These are phyloP conservation scores for Hypomyces rosellus DNA, from an alignment of 2,329 filamentous ascomycete species.

Conservation along the genomic window DNA sequence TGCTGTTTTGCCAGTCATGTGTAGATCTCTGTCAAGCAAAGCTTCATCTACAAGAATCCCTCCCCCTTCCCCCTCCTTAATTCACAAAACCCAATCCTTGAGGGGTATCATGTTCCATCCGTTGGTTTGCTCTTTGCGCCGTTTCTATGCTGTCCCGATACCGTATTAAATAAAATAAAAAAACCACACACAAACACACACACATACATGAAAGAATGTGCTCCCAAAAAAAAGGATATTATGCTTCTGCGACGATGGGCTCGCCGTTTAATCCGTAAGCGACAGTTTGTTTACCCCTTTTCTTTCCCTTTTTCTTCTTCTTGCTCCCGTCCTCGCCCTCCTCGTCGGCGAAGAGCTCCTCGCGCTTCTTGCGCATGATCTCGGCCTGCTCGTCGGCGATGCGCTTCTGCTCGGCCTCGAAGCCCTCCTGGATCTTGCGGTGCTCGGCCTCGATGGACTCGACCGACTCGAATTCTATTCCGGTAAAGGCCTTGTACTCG, in stretches of 20 bases:
- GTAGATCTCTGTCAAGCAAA: background rate
- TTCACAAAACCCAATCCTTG: background rate
- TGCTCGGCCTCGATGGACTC: slow-evolving; percentile 52
- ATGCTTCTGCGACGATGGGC: slow-evolving; percentile 23
- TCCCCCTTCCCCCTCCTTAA: background rate
- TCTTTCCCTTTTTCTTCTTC: slow-evolving; percentile 30
- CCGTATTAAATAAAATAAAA: background rate
- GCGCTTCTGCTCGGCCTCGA: slow-evolving; percentile 38
- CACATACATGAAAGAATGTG: too few relatives aligned
- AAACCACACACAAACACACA: background rate
- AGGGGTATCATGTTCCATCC: slow-evolving; percentile 7
- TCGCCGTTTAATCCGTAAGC: slow-evolving; percentile 33
- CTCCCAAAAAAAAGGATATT: background rate
- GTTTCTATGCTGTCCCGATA: slow-evolving; percentile 4
- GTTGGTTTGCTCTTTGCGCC: slow-evolving; percentile 1
- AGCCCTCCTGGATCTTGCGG: slow-evolving; percentile 38
- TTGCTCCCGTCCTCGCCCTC: slow-evolving; percentile 17
- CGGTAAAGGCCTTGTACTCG: slow-evolving; percentile 51
- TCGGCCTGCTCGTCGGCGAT: slow-evolving; percentile 42
- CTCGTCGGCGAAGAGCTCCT: slow-evolving; percentile 42
- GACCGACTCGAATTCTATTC: slow-evolving; percentile 47
- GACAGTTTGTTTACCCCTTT: slow-evolving; percentile 25
- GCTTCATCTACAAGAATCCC: background rate
- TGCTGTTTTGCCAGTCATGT: too few relatives aligned
- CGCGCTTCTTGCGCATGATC: slow-evolving; percentile 40